Evolutionary conservation across 1,139 yeast species (phyloP), one percentile per base, ranked within the genome.

Genomic region (Candida neerlandica): DNA sequence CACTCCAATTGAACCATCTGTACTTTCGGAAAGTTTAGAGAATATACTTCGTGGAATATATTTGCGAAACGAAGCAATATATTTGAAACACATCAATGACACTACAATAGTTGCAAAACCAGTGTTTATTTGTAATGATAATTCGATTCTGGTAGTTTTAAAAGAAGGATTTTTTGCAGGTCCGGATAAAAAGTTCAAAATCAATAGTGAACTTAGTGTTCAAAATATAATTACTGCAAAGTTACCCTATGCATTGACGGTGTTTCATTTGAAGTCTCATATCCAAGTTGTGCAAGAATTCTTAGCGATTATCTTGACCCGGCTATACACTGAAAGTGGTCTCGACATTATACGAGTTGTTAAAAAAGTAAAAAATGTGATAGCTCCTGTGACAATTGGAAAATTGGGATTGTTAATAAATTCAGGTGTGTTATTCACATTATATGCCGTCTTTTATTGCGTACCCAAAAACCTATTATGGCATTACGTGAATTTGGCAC

Each of bases 101-200:
- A 48, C 58, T 1, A 62, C 70, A 1, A 58, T 68, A 12, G 49
- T 57, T 5, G 53, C 62, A 6, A 49, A 52, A 16, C 70, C 70
- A 1, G 30, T 32, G 3, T 35, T 67, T 4, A 35, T 38, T 5
- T 47, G 58, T 51, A 43, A 49, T 16, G 52, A 55, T 10, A 38
- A 43, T 6, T 30, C 41, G 6, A 35, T 64, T 1, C 35, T 49
- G 11, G 42, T 65, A 6, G 41, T 32, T 4, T 51, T 66, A 29
- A 43, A 44, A 23, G 70, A 65, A 45, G 63, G 61, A 1, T 47
- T 57, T 7, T 59, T 51, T 48, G 51, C 59, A 11, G 30, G 38
- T n/a, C 38, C 41, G 15, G 15, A 32, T 29, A 43, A 56, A 30
- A 42, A 51, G 12, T 35, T 48, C 9, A 41, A 41, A 14, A 26